Base-by-base conservation (phyloP, 2,329 filamentous ascomycete species). In the Metarhizium humberi region DNA sequence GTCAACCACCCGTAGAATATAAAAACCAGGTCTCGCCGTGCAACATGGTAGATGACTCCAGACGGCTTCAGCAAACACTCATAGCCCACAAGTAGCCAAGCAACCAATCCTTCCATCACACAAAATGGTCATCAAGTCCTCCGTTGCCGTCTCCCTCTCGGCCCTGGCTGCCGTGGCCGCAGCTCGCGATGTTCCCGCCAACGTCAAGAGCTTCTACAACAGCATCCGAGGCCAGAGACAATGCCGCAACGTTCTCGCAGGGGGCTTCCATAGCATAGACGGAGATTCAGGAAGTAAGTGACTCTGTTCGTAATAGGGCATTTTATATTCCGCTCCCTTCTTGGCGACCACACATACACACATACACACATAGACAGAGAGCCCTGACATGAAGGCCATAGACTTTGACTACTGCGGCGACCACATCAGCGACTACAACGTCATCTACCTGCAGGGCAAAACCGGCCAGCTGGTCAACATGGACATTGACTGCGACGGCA, bases 401-500 rank as follows among this genome's bases (percentile, higher is more conserved):
- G 71, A 61, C 18, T 71, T 68, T 52, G 62, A 63, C 10, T 80
- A 80, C 65, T 80, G 78, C 59, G 75, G 73, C 46, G 76, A 79
- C 57, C 71, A 74, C 54, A 40, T 72, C 14, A 50, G 62, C 18
- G 64, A 72, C 40, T 68, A 67, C 61, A 69, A 71, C 40, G 69
- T 77, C 47, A 67, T 83, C 56, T 82, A 77, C 66, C 64, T 82
- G 14, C 73, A 76, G 56, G 74, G 74, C 48, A 67, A 64, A 3
- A 61, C 65, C 4, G 69, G 69, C 25, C 60, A 71, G 42, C 68
- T 81, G 43, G 73, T 70, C 52, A 76, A 82, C 65, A 80, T 83
- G 76, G 80, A 82, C 60, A 71, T 83, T 54, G 79, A 81, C 67
- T 84, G 80, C 61, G 80, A 84, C 59, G 80, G 80, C 25, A 62